Conservation (phyloP, 2,329 filamentous ascomycete genomes). For the Cytospora paraplurivora region DNA sequence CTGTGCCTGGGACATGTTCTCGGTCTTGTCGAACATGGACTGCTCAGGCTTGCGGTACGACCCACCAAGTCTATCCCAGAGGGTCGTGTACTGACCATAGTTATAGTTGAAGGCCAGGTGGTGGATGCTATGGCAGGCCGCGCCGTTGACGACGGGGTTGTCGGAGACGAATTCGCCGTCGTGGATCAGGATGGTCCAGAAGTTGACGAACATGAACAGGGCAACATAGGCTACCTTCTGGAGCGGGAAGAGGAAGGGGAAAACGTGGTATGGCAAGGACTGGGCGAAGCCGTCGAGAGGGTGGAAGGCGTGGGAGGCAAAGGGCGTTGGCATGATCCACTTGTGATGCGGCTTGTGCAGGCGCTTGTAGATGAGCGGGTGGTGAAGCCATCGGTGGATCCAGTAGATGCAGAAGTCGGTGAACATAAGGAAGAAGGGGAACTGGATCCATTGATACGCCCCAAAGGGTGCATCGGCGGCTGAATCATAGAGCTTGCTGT, state of each 20-base stretch:
- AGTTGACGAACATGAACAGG: conserved; percentile 89
- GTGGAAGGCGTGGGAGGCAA: conserved; percentile 91
- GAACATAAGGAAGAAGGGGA: conserved; percentile 85
- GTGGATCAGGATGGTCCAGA: conserved; percentile 96
- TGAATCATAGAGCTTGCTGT: conserved; percentile 85
- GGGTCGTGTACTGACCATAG: conserved; percentile 91
- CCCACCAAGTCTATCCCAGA: conserved; percentile 86
- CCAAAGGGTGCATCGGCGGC: conserved; percentile 71
- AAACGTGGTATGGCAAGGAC: conserved; percentile 88
- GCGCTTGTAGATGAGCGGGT: conserved; percentile 78
- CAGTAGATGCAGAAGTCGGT: conserved; percentile 91
- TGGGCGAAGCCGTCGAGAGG: conserved; percentile 89
- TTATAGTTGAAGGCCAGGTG: conserved; percentile 89
- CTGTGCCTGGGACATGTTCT: conserved; percentile 79
- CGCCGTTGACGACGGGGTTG: conserved; percentile 89
- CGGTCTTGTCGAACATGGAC: conserved; percentile 80
- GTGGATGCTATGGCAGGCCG: conserved; percentile 91
- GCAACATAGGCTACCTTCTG: conserved; percentile 87
- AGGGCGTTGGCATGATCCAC: conserved; percentile 98
- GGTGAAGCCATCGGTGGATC: conserved; percentile 85
- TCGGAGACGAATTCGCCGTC: conserved; percentile 94
- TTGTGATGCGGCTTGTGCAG: conserved; percentile 98
- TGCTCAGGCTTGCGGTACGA: conserved; percentile 86
- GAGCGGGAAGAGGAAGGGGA: conserved; percentile 88
- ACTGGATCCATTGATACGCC: conserved; percentile 80